These are phyloP conservation scores for Thielaviopsis cerberus DNA, from an alignment of 2,329 filamentous ascomycete species.

Conservation along the genomic window DNA sequence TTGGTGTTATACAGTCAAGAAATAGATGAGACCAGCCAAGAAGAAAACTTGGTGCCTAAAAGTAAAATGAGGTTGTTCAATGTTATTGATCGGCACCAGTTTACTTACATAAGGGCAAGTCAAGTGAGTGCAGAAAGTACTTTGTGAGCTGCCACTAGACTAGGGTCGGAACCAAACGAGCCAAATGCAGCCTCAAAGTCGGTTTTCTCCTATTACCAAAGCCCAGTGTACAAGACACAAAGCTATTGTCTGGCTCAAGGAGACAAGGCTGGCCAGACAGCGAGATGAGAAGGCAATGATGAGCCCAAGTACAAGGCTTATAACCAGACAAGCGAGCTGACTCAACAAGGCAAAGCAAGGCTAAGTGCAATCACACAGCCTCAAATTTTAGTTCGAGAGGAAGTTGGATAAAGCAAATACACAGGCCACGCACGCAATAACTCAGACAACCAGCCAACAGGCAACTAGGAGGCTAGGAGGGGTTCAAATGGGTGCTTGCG, in stretches of 20 bases:
- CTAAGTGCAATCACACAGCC: not conserved
- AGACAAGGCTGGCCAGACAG: not conserved
- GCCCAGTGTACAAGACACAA: not conserved
- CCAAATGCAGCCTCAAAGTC: not conserved
- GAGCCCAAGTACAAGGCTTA: not conserved
- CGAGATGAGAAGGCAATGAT: not conserved
- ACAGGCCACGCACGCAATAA: not conserved
- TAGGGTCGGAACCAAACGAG: not conserved
- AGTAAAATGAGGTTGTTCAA: not conserved
- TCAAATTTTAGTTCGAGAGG: not conserved
- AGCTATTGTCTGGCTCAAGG: not conserved
- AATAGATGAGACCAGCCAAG: not conserved
- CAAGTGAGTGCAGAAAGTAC: not conserved
- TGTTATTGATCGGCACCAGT: not conserved
- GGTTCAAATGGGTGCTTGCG: not conserved
- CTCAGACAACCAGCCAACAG: not conserved
- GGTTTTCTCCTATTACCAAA: not conserved
- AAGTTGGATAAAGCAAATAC: not conserved
- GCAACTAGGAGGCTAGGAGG: not conserved
- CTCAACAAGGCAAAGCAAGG: not conserved
- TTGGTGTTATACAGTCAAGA: not conserved
- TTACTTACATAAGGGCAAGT: not conserved
- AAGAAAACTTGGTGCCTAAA: not conserved
- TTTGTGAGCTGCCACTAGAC: not conserved
- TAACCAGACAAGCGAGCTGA: not conserved